Evolutionary conservation across 1,284 basidiomycete genomes (phyloP), one percentile per base, ranked within the genome.

Genomic region (Pseudozyma sp.): DNA sequence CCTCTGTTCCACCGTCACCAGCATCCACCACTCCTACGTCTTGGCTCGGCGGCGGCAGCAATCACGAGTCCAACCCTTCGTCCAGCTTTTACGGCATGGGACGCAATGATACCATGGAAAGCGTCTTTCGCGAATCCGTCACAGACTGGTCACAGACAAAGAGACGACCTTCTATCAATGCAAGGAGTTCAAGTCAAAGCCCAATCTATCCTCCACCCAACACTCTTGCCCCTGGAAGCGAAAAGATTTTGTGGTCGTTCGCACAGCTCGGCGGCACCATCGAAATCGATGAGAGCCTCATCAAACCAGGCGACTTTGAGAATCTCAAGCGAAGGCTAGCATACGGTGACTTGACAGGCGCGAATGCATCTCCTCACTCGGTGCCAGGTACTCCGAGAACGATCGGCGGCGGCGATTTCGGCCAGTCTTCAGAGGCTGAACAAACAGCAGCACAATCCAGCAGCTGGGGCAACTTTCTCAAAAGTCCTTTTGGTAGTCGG

Each of bases 231-330:
- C 56, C 87, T 2, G 89, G 89, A 60, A 88, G 88, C 9, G 91
- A 93, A 74, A 86, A 92, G 12, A 89, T 95, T n/a, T 87, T 95
- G 0, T 95, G 94, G 85, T 90, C 93, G 0, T 95, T 94, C 81
- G 92, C 91, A 0, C 93, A 94, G 76, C 87, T 95, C 31, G 87
- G 89, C n/a, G 93, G 93, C 3, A 89, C 87, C 0, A 86, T 91
- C 55, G 87, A 89, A 35, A 83, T 91, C 49, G 87, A 87, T 58
- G 86, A 85, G 39, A 69, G 76, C 16, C 77, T 87, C 6, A 82
- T 87, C 77, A 86, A 86, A 63, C 83, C 85, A 3, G 75, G 70
- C 36, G 86, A 87, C 59, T 87, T 86, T 61, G 76, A 85, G 11
- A 79, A 77, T 45, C 76, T 87, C 39, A 86, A 86, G 59, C 68